Conservation (phyloP, 2,329 filamentous ascomycete genomes). For the Cordyceps militaris region DNA sequence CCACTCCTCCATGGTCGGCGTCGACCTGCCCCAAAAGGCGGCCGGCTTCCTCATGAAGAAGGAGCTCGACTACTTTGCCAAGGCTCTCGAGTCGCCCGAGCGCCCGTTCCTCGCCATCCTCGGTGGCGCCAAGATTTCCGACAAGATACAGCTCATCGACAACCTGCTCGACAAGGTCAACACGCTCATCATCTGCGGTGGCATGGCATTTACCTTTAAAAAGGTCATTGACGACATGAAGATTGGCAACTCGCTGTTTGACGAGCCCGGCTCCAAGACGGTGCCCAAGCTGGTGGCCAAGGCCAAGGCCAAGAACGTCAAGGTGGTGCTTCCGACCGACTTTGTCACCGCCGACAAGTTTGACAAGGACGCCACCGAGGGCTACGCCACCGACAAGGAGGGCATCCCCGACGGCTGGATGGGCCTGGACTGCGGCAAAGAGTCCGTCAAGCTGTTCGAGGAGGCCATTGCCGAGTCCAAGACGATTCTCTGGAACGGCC, state of each 20-base stretch:
- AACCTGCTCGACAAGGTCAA: slow-evolving; percentile 98
- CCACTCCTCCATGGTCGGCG: slow-evolving; percentile 98
- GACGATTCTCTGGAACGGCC: slow-evolving; percentile 99
- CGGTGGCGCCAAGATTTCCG: slow-evolving; percentile 94
- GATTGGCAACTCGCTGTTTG: slow-evolving; percentile 88
- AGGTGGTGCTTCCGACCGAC: slow-evolving; percentile 89
- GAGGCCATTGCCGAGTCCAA: slow-evolving; percentile 78
- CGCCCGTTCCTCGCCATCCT: slow-evolving; percentile 98
- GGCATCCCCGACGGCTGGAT: slow-evolving; percentile 97
- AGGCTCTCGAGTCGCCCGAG: slow-evolving; percentile 88
- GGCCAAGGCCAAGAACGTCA: slow-evolving; percentile 93
- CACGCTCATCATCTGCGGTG: slow-evolving; percentile 92
- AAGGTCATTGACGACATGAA: slow-evolving; percentile 89
- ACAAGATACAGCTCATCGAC: slow-evolving; percentile 99
- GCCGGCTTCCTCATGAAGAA: slow-evolving; percentile 99
- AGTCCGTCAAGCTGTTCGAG: slow-evolving; percentile 85
- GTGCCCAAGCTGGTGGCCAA: slow-evolving; percentile 84
- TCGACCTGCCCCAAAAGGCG: slow-evolving; percentile 92
- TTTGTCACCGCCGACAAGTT: slow-evolving; percentile 97
- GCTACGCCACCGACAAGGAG: slow-evolving; percentile 73
- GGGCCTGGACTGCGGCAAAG: slow-evolving; percentile 89
- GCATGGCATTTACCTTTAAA: slow-evolving; percentile 99
- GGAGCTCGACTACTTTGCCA: slow-evolving; percentile 98
- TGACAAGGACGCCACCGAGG: slow-evolving; percentile 70
- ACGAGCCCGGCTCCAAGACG: slow-evolving; percentile 89